Evolutionary conservation across 208 protist species (phyloP).

Genomic region (Acanthamoeba culbertsoni): DNA sequence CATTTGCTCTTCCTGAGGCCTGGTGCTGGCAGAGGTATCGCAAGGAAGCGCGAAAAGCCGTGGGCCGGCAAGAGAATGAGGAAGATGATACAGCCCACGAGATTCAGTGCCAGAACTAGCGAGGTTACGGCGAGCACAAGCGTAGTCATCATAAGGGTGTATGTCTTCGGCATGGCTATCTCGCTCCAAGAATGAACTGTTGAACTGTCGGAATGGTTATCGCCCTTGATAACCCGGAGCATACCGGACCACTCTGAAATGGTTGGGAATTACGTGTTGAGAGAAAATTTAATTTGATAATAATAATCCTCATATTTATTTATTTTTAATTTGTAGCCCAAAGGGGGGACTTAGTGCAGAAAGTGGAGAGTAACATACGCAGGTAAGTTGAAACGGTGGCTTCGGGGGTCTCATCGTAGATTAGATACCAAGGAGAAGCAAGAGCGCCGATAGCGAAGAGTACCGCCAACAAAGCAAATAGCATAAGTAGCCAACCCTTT

Average conservation of each 20-base stretch:
- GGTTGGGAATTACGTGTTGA: no score
- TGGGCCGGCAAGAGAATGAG: not conserved
- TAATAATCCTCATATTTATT: no score
- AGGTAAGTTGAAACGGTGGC: not conserved
- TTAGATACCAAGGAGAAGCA: not conserved
- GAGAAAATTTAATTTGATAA: no score
- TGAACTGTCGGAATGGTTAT: not conserved
- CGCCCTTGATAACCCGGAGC: not conserved
- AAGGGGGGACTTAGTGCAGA: no score
- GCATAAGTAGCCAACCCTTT: not conserved
- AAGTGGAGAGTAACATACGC: not conserved
- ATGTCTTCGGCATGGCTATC: not conserved
- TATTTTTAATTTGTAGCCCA: no score
- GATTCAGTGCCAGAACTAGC: not conserved
- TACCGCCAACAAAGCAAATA: not conserved
- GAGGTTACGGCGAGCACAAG: not conserved
- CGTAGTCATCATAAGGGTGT: constrained; percentile 1
- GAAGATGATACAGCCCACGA: not conserved
- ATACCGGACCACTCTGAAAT: constrained; percentile 1
- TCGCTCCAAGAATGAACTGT: not conserved
- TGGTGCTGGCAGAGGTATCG: not conserved
- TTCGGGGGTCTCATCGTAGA: not conserved
- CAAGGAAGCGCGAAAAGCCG: not conserved
- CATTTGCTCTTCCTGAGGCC: constrained; percentile 1
- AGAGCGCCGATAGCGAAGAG: not conserved